These are phyloP conservation scores for Strobilomyces echinocephalus DNA, from an alignment of 768 basidiomycete species.

Conservation along the genomic window DNA sequence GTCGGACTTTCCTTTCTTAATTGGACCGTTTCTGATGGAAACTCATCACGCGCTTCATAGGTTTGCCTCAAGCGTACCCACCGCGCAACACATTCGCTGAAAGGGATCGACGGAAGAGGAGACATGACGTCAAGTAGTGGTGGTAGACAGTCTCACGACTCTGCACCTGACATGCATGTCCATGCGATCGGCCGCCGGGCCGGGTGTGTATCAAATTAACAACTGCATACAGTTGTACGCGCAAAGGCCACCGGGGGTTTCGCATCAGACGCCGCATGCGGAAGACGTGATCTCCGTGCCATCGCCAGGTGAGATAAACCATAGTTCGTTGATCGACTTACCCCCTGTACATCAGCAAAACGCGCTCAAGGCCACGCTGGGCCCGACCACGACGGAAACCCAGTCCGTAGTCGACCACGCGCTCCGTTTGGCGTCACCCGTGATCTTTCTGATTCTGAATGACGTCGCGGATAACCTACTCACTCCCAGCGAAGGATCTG, in stretches of 20 bases:
- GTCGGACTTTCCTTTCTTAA: slow-evolving; percentile 32
- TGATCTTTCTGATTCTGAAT: slow-evolving; percentile 36
- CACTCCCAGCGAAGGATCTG: slow-evolving; percentile 30
- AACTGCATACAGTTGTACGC: no score
- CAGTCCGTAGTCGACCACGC: slow-evolving; percentile 36
- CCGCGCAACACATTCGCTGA: slow-evolving; percentile 26
- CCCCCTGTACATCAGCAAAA: slow-evolving; percentile 31
- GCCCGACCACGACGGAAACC: slow-evolving; percentile 36
- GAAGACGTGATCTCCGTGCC: slow-evolving; percentile 16
- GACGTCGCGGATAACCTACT: slow-evolving; percentile 31
- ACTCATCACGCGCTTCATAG: slow-evolving; percentile 27
- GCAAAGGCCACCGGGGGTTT: no score
- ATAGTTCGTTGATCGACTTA: slow-evolving; percentile 8
- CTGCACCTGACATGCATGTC: slow-evolving; percentile 13
- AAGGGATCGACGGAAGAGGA: slow-evolving; percentile 30
- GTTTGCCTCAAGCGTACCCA: slow-evolving; percentile 25
- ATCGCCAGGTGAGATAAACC: background rate
- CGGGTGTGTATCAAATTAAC: slow-evolving; percentile 34
- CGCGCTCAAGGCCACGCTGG: slow-evolving; percentile 27
- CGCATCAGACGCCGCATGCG: no score
- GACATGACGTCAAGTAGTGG: slow-evolving; percentile 4
- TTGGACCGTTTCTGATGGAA: slow-evolving; percentile 19
- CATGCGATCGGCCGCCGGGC: slow-evolving; percentile 20
- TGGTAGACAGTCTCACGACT: slow-evolving; percentile 13
- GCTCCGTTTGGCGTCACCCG: slow-evolving; percentile 31